Base-by-base conservation (phyloP, 169 alveolate genomes). In the Plasmodium gallinaceum region DNA sequence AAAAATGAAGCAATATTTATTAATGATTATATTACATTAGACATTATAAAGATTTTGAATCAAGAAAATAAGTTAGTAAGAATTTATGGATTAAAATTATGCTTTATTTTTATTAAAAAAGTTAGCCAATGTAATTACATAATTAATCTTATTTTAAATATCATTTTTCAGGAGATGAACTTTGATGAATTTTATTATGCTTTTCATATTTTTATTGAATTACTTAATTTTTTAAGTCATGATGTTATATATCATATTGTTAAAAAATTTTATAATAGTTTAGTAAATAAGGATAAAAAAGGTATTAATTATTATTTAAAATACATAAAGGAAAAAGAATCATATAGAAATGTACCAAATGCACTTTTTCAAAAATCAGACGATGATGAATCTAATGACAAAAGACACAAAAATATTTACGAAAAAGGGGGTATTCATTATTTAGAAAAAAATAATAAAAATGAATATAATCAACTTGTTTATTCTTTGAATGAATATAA, bases 1-100 rank as follows among this genome's bases (percentile, higher is more conserved):
- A 54, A 68, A 10, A 83, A 83, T 83, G 83, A 83, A 52, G 83
- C 83, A 14, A 22, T 68, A 7, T 83, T 68, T 71, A 83, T 83
- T 14, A 61, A 46, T 0, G 64, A 80, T 16, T 37, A 26, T 0
- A 61, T 83, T 0, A 68, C 72, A 5, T 37, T 83, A 24, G 12
- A 83, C 42, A 71, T 83, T 37, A 58, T 83, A 10, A 14, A 83
- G 32, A 16, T 83, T 10, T 37, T 83, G 9, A 68, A 68, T 57
- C 60, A 46, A 26, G 73, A 68, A 16, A 60, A 83, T 16, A 66
- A 83, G 57, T 14, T 54, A 1, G 39, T 48, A 20, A 51, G 72
- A 9, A 42, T 18, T 0, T 68, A n/a, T 20, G 91, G 74, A 0
- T 61, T 83, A 45, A 20, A 32, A 54, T 32, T 83, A 54, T 83